Base-by-base conservation (phyloP, 345 rosid species). In the Microcos paniculata region DNA sequence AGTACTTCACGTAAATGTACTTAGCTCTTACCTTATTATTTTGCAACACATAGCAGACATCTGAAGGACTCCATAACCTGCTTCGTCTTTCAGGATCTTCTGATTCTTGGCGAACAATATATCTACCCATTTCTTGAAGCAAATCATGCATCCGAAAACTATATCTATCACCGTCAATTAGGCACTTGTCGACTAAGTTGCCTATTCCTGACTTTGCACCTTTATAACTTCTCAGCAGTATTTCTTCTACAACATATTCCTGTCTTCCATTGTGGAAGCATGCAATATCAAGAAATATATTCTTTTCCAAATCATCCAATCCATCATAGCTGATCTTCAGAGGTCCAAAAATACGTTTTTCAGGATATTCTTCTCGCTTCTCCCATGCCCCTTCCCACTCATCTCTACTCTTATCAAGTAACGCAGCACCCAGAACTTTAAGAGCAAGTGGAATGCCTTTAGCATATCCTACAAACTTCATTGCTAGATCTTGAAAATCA, bases 211-310 rank as follows among this genome's bases (percentile, higher is more conserved):
- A n/a, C 23, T 10, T 0, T 1, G 3, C 23, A 45, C 43, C 40
- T 55, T 45, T 57, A 67, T 71, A 58, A 75, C 55, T 2, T 2
- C 5, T 5, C 5, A 35, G 5, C 38, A 35, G 2, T 5, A 35
- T 2, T 5, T 35, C 2, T 2, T 2, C 38, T 24, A 84, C 82
- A 40, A 9, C 4, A 12, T 76, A 72, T n/a, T 13, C 66, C 0
- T 55, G 33, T 30, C 65, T 55, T 10, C 85, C 82, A 31, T 78
- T 80, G 26, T 81, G 78, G 78, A 85, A 85, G 65, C 84, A 85
- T 12, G 85, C 85, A 75, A 87, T 81, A 53, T 85, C 88, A 24
- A 85, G 78, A 74, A 87, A 87, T 8, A 83, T 16, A 23, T 62
- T 62, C 75, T 78, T 78, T 62, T 76, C 76, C 4, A 3, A 11